These are phyloP conservation scores for Mariannaea elegans DNA, from an alignment of 2,329 filamentous ascomycete species.

Conservation along the genomic window DNA sequence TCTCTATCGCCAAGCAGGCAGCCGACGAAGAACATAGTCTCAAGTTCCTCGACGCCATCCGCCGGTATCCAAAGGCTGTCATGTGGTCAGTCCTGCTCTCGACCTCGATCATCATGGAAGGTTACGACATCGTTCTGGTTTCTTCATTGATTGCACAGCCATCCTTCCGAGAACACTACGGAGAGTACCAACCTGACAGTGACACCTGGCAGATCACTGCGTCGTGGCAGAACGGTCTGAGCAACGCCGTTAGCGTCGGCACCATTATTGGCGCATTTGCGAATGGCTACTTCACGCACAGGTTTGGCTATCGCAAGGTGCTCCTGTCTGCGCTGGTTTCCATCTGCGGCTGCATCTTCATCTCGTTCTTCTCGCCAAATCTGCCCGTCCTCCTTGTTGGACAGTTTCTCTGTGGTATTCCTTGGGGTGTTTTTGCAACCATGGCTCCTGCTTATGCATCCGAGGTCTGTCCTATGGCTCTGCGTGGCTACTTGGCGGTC, in stretches of 20 bases:
- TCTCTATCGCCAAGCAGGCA: constrained; percentile 19
- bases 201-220: not conserved
- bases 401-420: constrained; percentile 7
- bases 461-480: constrained; percentile 13
- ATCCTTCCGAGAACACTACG: constrained; percentile 7
- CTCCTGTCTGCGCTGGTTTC: not conserved
- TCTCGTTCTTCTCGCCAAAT: constrained; percentile 6
- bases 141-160: constrained; percentile 16
- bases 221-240: constrained; percentile 5
- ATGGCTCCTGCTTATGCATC: constrained; percentile 12
- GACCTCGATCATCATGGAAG: constrained; percentile 20
- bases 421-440: constrained; percentile 9
- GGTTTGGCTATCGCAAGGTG: constrained; percentile 3
- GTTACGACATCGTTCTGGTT: constrained; percentile 13
- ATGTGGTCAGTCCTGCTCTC: constrained; percentile 15
- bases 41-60: constrained; percentile 3
- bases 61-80: constrained; percentile 12
- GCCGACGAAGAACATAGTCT: constrained; percentile 4
- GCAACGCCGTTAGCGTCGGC: constrained; percentile 3
- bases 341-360: constrained; percentile 9
- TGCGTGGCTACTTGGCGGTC: constrained; percentile 15
- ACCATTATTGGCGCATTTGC: constrained; percentile 9
- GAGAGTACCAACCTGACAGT: not conserved
- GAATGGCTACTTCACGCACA: constrained; percentile 9
- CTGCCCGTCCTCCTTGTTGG: constrained; percentile 4